Evolutionary conservation across 805 yeast genomes (phyloP).

Genomic region (Lachancea meyersii): DNA sequence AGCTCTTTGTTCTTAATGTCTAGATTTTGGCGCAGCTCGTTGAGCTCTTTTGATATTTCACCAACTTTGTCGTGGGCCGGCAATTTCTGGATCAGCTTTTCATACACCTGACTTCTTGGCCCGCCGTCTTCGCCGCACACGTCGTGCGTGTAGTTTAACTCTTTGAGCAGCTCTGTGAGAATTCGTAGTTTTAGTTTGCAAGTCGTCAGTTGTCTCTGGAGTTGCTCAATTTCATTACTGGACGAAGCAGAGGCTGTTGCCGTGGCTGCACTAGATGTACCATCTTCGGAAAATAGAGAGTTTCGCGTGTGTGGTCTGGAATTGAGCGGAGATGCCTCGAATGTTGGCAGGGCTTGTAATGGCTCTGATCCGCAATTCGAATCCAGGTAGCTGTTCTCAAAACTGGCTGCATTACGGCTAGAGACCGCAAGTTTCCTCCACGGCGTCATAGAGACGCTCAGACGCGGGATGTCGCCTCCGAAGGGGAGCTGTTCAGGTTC

Average conservation of each 20-base stretch:
- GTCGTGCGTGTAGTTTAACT: constrained; percentile 11
- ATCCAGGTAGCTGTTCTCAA: background rate
- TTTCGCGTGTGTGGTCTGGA: constrained; percentile 17
- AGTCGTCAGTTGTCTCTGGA: constrained; percentile 38
- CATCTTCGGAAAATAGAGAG: constrained; percentile 18
- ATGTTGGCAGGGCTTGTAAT: constrained; percentile 1
- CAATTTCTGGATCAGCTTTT: constrained; percentile 18
- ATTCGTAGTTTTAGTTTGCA: constrained; percentile 35
- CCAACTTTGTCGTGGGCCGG: constrained; percentile 11
- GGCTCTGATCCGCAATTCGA: background rate
- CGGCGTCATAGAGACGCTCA: constrained; percentile 34
- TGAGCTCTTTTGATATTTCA: constrained; percentile 20
- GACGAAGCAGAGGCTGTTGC: constrained; percentile 13
- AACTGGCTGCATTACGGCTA: background rate
- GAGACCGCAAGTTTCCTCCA: constrained; percentile 25
- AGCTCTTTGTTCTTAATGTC: constrained; percentile 20
- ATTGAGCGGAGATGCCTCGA: constrained; percentile 16
- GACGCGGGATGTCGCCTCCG: constrained; percentile 22
- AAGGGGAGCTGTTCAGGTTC: background rate
- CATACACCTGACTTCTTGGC: constrained; percentile 19
- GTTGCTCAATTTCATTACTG: constrained; percentile 33
- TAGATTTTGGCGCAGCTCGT: constrained; percentile 14
- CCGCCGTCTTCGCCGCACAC: background rate
- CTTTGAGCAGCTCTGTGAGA: constrained; percentile 30
- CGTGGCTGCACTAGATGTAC: constrained; percentile 6